A percentile compares a stretch with the other conserved stretches of the same genome.
Conservation (phyloP, 2,329 filamentous ascomycete species). For the Hymenoscyphus repandus region DNA sequence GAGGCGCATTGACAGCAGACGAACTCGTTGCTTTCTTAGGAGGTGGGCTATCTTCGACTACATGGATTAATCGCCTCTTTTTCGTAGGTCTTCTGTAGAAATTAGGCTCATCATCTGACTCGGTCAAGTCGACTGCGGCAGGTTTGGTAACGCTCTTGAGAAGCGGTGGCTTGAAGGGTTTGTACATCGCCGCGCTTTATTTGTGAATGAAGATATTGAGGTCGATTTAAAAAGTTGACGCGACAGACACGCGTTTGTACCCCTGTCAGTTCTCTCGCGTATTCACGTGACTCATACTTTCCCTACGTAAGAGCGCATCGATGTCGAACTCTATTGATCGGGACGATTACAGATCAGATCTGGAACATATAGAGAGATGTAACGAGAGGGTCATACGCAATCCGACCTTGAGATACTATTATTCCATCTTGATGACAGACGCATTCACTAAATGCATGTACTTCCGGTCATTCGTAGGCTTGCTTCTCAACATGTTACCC, state of each 20-base stretch:
- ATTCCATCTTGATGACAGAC: too few relatives aligned
- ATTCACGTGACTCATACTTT: neutral
- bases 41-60: conserved; percentile 20
- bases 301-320: too few relatives aligned
- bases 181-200: conserved; percentile 23
- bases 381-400: too few relatives aligned
- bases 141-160: conserved; percentile 18
- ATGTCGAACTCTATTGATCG: too few relatives aligned
- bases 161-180: conserved; percentile 31
- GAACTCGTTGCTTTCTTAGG: conserved; percentile 15
- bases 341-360: too few relatives aligned
- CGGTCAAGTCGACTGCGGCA: conserved; percentile 9
- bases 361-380: too few relatives aligned
- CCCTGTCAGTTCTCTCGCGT: too few relatives aligned
- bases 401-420: too few relatives aligned
- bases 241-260: neutral
- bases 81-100: conserved; percentile 25
- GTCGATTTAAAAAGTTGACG: neutral
- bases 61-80: conserved; percentile 22
- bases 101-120: conserved; percentile 20
- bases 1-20: conserved; percentile 21
- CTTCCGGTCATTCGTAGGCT: too few relatives aligned
- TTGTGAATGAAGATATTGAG: neutral
- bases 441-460: too few relatives aligned
- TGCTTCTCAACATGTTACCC: too few relatives aligned